Conservation (phyloP, 176 grass and related monocot genomes). For the Triticum timopheevii region DNA sequence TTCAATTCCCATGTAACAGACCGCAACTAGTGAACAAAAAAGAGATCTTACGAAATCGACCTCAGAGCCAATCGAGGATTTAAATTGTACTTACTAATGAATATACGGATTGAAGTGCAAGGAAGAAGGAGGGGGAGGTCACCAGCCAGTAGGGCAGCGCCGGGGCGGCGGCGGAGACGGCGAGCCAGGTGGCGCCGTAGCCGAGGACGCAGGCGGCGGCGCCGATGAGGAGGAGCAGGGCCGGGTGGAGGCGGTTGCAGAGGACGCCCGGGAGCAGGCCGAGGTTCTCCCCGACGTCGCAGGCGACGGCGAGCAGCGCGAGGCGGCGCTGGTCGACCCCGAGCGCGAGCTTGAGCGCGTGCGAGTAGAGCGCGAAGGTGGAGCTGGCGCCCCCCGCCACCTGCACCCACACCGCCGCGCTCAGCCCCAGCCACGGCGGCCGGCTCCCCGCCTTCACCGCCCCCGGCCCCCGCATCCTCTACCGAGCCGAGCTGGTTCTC, state of each 20-base stretch:
- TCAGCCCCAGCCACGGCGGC: slow-evolving; percentile 82
- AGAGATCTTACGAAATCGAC: not conserved
- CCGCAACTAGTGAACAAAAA: not conserved
- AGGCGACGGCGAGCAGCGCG: slow-evolving; percentile 79
- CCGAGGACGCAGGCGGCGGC: slow-evolving; percentile 59
- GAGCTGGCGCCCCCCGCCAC: slow-evolving; percentile 66
- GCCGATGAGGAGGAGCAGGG: slow-evolving; percentile 70
- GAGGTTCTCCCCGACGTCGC: slow-evolving; percentile 86
- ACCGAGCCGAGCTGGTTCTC: too few relatives aligned
- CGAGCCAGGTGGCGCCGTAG: slow-evolving; percentile 56
- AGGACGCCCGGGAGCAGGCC: slow-evolving; percentile 68
- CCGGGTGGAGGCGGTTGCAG: slow-evolving; percentile 87
- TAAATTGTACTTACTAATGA: too few relatives aligned
- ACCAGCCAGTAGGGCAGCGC: slow-evolving; percentile 85
- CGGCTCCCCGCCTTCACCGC: slow-evolving; percentile 79
- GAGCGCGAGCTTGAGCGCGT: slow-evolving; percentile 66
- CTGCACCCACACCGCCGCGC: slow-evolving; percentile 81
- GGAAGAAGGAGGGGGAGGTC: not conserved
- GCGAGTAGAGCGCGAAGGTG: slow-evolving; percentile 94
- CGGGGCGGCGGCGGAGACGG: slow-evolving; percentile 45
- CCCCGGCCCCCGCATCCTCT: slow-evolving; percentile 33
- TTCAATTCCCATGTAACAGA: not conserved
- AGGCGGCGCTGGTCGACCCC: slow-evolving; percentile 74
- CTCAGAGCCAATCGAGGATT: not conserved
- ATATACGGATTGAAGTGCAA: not conserved